These are phyloP conservation scores for Globisporangium paroecandrum DNA, from an alignment of 352 stramenopile species.

Conservation along the genomic window DNA sequence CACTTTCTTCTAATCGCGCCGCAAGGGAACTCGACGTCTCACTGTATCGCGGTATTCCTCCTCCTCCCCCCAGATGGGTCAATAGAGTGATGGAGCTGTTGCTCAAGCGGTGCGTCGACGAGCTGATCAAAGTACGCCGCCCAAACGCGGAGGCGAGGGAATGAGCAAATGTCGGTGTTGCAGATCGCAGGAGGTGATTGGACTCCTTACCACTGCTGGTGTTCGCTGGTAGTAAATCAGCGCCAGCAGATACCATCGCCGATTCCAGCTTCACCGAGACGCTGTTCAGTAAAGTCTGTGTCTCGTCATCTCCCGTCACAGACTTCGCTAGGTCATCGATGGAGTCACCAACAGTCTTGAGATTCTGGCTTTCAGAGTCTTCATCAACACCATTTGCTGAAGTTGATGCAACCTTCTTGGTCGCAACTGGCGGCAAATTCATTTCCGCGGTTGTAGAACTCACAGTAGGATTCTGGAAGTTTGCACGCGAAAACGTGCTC, in stretches of 20 bases:
- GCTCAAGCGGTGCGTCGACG: conserved; percentile 1
- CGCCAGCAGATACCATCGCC: not conserved
- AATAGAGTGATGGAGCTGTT: not conserved
- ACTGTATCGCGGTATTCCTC: not conserved
- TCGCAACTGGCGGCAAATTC: not conserved
- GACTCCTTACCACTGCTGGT: not conserved
- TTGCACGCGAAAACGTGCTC: not conserved
- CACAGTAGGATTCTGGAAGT: not conserved
- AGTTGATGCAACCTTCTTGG: not conserved
- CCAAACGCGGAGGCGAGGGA: not conserved
- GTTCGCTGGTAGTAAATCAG: not conserved
- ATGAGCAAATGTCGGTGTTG: not conserved
- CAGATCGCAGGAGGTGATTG: not conserved
- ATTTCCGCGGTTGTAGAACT: not conserved
- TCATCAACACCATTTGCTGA: not conserved
- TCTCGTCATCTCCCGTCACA: not conserved
- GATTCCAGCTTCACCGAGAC: not conserved
- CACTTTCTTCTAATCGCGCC: not conserved
- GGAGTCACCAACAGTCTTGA: not conserved
- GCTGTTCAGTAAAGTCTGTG: not conserved
- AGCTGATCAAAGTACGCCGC: not conserved
- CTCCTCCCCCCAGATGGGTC: not conserved
- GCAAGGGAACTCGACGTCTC: not conserved
- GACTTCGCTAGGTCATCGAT: too few relatives aligned
- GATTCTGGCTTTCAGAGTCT: not conserved